Base-by-base conservation (phyloP, 2,329 filamentous ascomycete species). In the Colletotrichum orchidophilum region DNA sequence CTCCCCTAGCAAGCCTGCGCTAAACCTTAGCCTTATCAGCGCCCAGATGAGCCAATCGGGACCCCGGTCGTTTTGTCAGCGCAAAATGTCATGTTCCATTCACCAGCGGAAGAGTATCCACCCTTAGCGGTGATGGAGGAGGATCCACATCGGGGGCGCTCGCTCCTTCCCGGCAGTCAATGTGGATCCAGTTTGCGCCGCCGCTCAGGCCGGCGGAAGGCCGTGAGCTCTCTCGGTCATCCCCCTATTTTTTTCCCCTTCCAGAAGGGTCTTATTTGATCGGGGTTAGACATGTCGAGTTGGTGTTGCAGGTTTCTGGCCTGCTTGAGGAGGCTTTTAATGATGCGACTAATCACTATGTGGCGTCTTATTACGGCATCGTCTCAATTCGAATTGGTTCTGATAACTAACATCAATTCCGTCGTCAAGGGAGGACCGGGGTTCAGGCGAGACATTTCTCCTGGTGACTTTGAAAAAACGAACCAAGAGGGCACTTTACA, bases 1-100 rank as follows among this genome's bases (percentile, higher is more conserved):
- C 27, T n/a, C n/a, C n/a, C n/a, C n/a, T n/a, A 24, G 42, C 53
- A 24, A 12, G n/a, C 53, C 42, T 42, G 58, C 58, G 46, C 70
- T 66, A 72, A 66, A 52, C 54, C 55, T 70, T 72, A 72, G 70
- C 70, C 70, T 72, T 72, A 72, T 72, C 70, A 72, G 66, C 33
- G 60, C 9, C 12, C 13, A 35, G 29, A 72, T 42, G 26, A 39
- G 9, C 70, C 70, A 72, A 72, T 70, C 60, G 60, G 5, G 12
- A 12, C 54, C 50, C 60, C 29, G 26, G 66, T 61, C 49, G 55
- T 42, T 72, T 70, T 70, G 70, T 72, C 70, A 72, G 18, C 65
- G 60, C 60, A 33, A 70, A 61, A 70, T 65, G 70, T 72, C 70
- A 72, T 70, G 65, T 52, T 55, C 11, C 55, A 12, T 53, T 11